phyloP scores from a whole-genome alignment of 257 asterid genomes.

The Solanum neorickii region DNA sequence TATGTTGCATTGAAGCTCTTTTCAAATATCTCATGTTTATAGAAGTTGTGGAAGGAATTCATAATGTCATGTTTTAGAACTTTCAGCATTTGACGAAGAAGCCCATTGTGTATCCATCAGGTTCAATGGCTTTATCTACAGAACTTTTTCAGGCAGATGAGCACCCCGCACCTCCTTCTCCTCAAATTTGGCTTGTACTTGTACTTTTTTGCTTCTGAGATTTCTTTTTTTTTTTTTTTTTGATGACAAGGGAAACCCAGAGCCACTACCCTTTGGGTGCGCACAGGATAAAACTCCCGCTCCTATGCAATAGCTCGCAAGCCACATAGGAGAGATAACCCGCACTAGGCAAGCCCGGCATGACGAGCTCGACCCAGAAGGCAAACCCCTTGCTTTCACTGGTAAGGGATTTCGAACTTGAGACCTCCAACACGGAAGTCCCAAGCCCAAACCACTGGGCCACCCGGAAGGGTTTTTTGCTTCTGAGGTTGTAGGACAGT shows the following conservation, averaged over 20 bases:
- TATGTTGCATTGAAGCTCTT: not conserved
- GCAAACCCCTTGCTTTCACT: too few relatives aligned
- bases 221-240: too few relatives aligned
- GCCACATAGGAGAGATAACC: too few relatives aligned
- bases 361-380: too few relatives aligned
- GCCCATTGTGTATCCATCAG: not conserved
- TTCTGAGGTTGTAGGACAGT: not conserved
- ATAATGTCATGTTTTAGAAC: not conserved
- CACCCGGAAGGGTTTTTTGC: not conserved
- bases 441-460: too few relatives aligned
- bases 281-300: too few relatives aligned
- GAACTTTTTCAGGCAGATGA: not conserved
- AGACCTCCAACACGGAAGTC: too few relatives aligned
- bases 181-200: not conserved
- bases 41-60: not conserved
- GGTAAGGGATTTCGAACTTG: too few relatives aligned
- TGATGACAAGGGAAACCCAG: too few relatives aligned
- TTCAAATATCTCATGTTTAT: not conserved
- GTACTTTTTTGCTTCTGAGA: not conserved
- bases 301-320: too few relatives aligned
- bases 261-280: too few relatives aligned
- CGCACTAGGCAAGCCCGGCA: too few relatives aligned
- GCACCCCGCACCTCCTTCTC: not conserved
- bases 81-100: not conserved
- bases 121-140: not conserved